Evolutionary conservation across 345 rosid species (phyloP), one percentile per base, ranked within the genome.

Genomic region (Toxicodendron radicans): DNA sequence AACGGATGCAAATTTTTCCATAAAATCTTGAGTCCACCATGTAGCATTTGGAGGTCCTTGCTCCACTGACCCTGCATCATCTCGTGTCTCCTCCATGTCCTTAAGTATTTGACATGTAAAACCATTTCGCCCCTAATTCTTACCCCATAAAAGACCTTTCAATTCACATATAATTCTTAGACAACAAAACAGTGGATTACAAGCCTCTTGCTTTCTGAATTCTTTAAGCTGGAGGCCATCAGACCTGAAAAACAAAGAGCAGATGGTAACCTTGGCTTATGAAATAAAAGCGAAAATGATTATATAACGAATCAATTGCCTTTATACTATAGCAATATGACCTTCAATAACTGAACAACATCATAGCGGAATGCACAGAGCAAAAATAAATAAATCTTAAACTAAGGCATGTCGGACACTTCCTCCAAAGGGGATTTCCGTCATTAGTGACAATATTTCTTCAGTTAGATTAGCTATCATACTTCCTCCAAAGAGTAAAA

Each of bases 1-100:
- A 84, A 87, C 83, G 78, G 94, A 90, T 70, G 81, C 89, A 78
- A 93, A 86, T 56, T 75, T 93, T 73, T 90, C 97, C 66, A 91
- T 79, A 81, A 87, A 87, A 77, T 92, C 99, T 83, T 93, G 84
- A 83, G 95, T 87, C 97, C 99, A 93, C 94, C 91, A 92, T 46
- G 87, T 70, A 81, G 84, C 81, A 85, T 80, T 89, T 41, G 92
- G 77, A 88, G 87, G 80, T 78, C 90, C 93, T 74, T 83, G 93
- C 75, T 84, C 95, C 75, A 85, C 76, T 71, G 90, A 81, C 79
- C 91, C 92, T 9, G 83, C 73, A 78, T 86, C 93, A 81, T 90
- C 91, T 86, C 84, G 83, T 63, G 86, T 75, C 79, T 93, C 97
- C 81, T 87, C 97, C 98, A 96, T 96, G 72, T 82, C 83, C 77